Conservation (phyloP, 108 stramenopile species). For the Hondaea fermentalgiana region DNA sequence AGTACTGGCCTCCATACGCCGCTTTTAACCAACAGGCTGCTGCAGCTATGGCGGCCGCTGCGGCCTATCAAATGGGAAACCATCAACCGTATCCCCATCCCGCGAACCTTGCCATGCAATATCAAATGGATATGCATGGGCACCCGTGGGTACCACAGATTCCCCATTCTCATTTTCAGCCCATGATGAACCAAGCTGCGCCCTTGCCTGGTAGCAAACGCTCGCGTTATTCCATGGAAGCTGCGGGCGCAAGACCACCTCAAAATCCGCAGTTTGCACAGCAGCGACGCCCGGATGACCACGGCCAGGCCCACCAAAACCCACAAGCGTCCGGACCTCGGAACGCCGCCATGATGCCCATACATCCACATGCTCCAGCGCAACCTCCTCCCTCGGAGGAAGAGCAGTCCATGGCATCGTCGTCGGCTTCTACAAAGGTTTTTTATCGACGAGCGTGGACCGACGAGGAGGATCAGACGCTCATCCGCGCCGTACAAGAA, state of each 20-base stretch:
- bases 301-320: too few species aligned
- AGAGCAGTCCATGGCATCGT: too few species aligned
- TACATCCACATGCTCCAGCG: too few species aligned
- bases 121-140: neutral
- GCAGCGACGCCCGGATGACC: too few species aligned
- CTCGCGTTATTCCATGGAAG: neutral
- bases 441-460: constrained; percentile 32
- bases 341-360: too few species aligned
- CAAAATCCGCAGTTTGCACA: too few species aligned
- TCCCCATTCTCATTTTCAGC: neutral
- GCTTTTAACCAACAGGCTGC: neutral
- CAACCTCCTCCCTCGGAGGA: too few species aligned
- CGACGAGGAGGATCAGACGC: constrained; percentile 35
- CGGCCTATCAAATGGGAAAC: neutral
- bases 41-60: neutral
- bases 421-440: neutral
- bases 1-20: neutral
- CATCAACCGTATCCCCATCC: neutral
- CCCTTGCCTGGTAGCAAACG: neutral
- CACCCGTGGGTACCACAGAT: neutral
- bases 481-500: constrained; percentile 35
- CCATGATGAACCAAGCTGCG: neutral
- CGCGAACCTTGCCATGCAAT: neutral
- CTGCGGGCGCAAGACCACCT: neutral
- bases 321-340: too few species aligned